phyloP scores from a whole-genome alignment of 805 yeast genomes.

The Priceomyces melissophilus region DNA sequence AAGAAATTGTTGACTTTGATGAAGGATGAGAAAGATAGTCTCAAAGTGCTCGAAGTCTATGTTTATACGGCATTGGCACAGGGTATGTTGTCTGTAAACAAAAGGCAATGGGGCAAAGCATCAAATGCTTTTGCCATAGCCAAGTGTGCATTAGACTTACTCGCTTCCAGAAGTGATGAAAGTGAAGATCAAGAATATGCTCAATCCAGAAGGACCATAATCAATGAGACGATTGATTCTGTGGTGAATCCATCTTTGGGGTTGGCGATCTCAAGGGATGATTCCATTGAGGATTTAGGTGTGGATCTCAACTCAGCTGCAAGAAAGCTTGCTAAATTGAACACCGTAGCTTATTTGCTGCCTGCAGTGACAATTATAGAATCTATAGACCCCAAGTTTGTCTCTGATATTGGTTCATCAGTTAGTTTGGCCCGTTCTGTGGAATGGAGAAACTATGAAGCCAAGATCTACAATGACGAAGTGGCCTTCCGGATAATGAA shows the following conservation, averaged over 20 bases:
- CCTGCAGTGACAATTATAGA: slow-evolving; percentile 40
- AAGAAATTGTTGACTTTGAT: slow-evolving; percentile 42
- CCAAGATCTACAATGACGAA: slow-evolving; percentile 66
- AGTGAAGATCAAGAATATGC: slow-evolving; percentile 16
- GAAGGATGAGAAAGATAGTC: slow-evolving; percentile 33
- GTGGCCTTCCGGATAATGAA: slow-evolving; percentile 58
- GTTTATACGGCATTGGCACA: slow-evolving; percentile 45
- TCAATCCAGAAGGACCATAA: slow-evolving; percentile 33
- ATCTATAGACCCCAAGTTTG: slow-evolving; percentile 32
- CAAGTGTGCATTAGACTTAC: slow-evolving; percentile 55
- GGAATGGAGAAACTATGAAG: slow-evolving; percentile 54
- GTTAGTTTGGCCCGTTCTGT: slow-evolving; percentile 31
- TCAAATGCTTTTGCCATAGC: slow-evolving; percentile 55
- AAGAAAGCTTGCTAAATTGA: slow-evolving; percentile 37
- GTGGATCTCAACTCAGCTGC: slow-evolving; percentile 51
- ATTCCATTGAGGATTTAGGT: slow-evolving; percentile 19
- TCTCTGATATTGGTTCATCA: slow-evolving; percentile 27
- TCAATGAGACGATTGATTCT: slow-evolving; percentile 54
- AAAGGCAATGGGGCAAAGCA: slow-evolving; percentile 55
- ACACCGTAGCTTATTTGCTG: slow-evolving; percentile 30
- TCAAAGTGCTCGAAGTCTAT: slow-evolving; percentile 27
- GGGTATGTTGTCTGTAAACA: slow-evolving; percentile 50
- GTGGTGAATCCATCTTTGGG: slow-evolving; percentile 65
- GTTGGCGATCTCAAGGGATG: slow-evolving; percentile 47
- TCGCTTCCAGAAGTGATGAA: slow-evolving; percentile 20